Evolutionary conservation across 495 filamentous ascomycete species (phyloP), one percentile per base, ranked within the genome.

Genomic region (Podospora pseudocomata): DNA sequence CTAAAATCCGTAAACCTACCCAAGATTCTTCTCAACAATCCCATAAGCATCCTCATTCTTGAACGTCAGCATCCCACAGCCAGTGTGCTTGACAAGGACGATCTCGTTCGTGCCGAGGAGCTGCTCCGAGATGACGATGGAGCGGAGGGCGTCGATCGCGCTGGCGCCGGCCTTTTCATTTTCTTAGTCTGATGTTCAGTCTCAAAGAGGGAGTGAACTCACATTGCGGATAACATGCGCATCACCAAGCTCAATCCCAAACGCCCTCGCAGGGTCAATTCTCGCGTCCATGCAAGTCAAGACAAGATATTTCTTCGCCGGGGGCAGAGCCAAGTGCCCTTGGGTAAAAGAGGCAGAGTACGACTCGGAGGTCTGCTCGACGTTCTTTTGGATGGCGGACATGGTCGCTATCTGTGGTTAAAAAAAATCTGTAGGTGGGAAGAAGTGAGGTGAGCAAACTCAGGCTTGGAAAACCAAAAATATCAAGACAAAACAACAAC

Each of bases 261-360:
- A 89, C 5, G 90, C 92, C 3, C 81, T 74, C 2, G 87, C 84
- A 0, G 90, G 85, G 70, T 94, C 89, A 68, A 96, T 88, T 13
- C 92, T 87, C 1, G 92, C 90, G 73, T 96, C 92, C 91, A 94
- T 95, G 79, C 92, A 96, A 3, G 91, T 92, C 53, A 84, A 70
- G 39, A 90, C 80, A 15, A 85, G 80, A 70, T 89, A 90, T 70
- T 88, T 84, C 81, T 92, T 91, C 19, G 87, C 84, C 0, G 92
- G 92, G 1, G 91, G 91, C 5, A 93, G 84, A n/a, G 85, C 80
- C 0, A 94, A 83, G 61, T 88, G 60, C 16, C 89, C 90, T 60
- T 90, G 77, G 16, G 78, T 85, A 74, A 94, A 93, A 13, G 75
- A 81, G 18, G 84, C 75, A 0, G 83, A 85, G 74, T 94, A 93